Conservation (phyloP, 73 alveolate genomes). For the Effrenium voratum region DNA sequence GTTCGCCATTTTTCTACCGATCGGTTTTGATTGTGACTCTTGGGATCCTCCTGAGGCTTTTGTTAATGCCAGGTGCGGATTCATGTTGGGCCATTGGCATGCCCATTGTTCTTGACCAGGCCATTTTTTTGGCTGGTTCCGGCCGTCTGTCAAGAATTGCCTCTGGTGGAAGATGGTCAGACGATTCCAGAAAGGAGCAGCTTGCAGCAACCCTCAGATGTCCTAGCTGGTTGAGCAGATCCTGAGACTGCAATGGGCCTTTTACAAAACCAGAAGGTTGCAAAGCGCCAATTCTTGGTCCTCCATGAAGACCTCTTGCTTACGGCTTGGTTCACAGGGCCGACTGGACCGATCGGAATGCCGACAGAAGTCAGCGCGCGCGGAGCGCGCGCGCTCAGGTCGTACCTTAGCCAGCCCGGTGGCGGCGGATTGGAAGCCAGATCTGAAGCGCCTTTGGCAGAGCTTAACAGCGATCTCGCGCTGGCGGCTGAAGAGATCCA, state of each 20-base stretch:
- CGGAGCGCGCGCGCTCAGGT: background rate
- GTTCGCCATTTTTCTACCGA: too few species aligned
- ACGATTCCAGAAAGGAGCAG: too few species aligned
- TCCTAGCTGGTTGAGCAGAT: background rate
- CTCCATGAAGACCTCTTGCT: background rate
- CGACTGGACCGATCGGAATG: background rate
- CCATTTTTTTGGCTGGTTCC: too few species aligned
- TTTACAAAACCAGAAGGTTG: background rate
- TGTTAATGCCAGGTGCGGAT: too few species aligned
- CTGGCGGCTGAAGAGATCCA: background rate
- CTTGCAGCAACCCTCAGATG: background rate
- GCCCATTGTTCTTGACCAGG: too few species aligned
- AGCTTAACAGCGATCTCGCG: background rate
- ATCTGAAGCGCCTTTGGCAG: constrained; percentile 22
- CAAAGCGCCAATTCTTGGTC: background rate
- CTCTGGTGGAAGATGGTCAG: too few species aligned
- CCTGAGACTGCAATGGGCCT: too few species aligned
- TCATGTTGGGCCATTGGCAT: too few species aligned
- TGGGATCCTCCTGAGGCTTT: too few species aligned
- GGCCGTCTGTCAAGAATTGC: too few species aligned
- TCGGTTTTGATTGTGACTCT: too few species aligned
- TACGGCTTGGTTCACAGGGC: background rate
- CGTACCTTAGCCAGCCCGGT: constrained; percentile 58
- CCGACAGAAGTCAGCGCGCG: background rate
- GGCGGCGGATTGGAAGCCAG: constrained; percentile 78